These are phyloP conservation scores for Madurella mycetomatis DNA, from an alignment of 2,329 filamentous ascomycete genomes.

Conservation along the genomic window DNA sequence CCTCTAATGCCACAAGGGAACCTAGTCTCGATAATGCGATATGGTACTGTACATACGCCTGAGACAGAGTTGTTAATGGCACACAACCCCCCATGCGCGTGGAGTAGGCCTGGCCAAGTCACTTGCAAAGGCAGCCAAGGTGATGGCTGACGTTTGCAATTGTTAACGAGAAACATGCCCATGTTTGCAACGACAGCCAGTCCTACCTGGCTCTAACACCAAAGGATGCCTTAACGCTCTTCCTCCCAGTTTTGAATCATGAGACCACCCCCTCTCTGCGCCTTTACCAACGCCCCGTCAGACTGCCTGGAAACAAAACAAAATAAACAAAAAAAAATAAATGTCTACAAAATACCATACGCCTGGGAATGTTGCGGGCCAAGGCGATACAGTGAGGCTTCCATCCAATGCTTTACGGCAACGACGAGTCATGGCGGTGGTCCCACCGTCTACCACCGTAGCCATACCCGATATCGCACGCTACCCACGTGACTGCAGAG, in stretches of 20 bases:
- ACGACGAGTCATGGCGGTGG: no score
- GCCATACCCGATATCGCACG: not conserved
- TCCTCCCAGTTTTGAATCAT: not conserved
- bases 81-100: not conserved
- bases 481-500: not conserved
- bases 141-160: not conserved
- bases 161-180: not conserved
- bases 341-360: no score
- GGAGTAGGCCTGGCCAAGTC: not conserved
- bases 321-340: no score
- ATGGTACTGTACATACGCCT: not conserved
- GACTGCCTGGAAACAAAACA: not conserved
- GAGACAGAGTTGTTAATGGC: not conserved
- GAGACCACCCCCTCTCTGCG: not conserved
- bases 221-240: not conserved
- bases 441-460: no score
- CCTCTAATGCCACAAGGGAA: not conserved
- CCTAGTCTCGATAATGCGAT: not conserved
- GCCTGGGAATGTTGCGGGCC: no score
- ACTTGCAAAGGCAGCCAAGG: not conserved
- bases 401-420: no score
- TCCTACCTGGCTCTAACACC: not conserved
- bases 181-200: not conserved
- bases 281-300: not conserved
- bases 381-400: no score